Base-by-base conservation (phyloP, 257 asterid species). In the Knoxia roxburghii region DNA sequence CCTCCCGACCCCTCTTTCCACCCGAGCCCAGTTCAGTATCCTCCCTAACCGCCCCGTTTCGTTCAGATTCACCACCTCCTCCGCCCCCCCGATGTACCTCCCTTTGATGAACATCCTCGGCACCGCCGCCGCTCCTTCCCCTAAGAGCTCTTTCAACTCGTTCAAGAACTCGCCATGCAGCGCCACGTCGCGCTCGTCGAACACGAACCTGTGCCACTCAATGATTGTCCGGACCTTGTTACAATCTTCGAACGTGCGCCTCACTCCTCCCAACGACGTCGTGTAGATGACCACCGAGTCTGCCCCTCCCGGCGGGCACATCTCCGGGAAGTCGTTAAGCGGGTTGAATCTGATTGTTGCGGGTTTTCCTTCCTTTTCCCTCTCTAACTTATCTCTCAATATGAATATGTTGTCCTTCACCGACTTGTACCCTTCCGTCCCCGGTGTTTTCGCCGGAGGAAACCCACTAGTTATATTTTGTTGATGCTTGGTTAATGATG, bases 81-180 rank as follows among this genome's bases (percentile, higher is more conserved):
- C 96, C 50, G 63, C 95, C 23, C 97, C 97, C 0, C 98, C 98
- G 0, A 92, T 4, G 39, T 89, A 92, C 80, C 95, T 79, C 71
- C 98, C 98, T 78, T 89, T 92, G 81, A 92, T 95, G 37, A 92
- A 92, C 77, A 92, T 81, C 80, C 91, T 71, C 49, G 98, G 98
- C 39, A 87, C 93, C 39, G 78, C 93, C 39, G 78, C 68, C 48
- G 61, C 80, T 20, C 67, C 90, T 0, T 77, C 95, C 37, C 90
- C 96, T 4, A 92, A 23, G 40, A 89, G 7, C 61, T 74, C 94
- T 46, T 77, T 80, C 78, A 92, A 17, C 81, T 87, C 97, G 8
- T 18, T 68, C 80, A 77, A 43, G 61, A 86, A 92, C 63, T 87
- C 80, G 0, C 90, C 91, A 58, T 92, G 96, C 54, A 87, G 48